Conservation (phyloP, 1,139 yeast species). For the Debaryomyces nepalensis region DNA sequence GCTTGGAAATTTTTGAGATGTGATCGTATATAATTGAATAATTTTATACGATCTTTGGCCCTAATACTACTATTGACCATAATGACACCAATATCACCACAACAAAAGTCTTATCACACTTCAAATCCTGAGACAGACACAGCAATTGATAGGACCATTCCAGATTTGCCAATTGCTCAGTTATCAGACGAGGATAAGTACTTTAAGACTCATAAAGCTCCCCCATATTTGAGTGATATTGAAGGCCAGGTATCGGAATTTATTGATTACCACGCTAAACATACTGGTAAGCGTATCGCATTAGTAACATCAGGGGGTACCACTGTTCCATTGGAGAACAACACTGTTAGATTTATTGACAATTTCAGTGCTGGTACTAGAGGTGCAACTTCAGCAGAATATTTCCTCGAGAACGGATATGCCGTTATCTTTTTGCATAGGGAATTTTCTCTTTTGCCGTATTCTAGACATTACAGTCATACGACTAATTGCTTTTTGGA, state of each 20-base stretch:
- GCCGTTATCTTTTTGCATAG: slow-evolving; percentile 92
- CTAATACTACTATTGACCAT: background rate
- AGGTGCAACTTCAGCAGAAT: slow-evolving; percentile 95
- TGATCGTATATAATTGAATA: background rate
- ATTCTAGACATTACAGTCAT: slow-evolving; percentile 85
- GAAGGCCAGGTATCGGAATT: slow-evolving; percentile 61
- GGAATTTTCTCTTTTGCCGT: slow-evolving; percentile 89
- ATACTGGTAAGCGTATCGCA: slow-evolving; percentile 59
- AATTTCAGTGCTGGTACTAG: slow-evolving; percentile 97
- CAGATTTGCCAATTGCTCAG: slow-evolving; percentile 80
- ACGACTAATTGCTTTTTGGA: slow-evolving; percentile 86
- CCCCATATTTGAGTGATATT: slow-evolving; percentile 70
- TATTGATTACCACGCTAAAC: slow-evolving; percentile 48
- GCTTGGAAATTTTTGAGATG: slow-evolving; percentile 1
- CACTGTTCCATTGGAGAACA: slow-evolving; percentile 94
- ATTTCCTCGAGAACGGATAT: slow-evolving; percentile 81
- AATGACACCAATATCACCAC: slow-evolving; percentile 18
- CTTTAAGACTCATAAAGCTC: slow-evolving; percentile 73
- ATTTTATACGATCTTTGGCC: background rate
- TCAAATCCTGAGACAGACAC: slow-evolving; percentile 70
- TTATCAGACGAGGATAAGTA: slow-evolving; percentile 74
- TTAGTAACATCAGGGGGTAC: slow-evolving; percentile 98
- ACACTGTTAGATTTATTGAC: slow-evolving; percentile 94
- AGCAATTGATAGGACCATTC: slow-evolving; percentile 79
- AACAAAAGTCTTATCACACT: slow-evolving; percentile 48